Evolutionary conservation across 139 green algal species (phyloP), one percentile per base, ranked within the genome.

Genomic region (Chlamydomonas eustigma): DNA sequence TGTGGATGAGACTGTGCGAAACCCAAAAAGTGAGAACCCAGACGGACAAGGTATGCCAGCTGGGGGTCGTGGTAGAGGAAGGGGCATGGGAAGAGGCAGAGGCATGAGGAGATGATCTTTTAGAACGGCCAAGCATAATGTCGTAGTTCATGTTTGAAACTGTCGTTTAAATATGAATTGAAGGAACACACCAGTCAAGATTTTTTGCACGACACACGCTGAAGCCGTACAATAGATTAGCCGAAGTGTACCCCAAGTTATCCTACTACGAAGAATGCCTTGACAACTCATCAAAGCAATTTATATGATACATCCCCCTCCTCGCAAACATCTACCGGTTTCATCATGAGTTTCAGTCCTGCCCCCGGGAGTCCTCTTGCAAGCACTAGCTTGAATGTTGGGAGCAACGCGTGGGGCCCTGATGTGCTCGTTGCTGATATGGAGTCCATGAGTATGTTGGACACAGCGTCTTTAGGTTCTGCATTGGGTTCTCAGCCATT

Each of bases 1-100:
- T 3, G 93, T 98, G 35, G 96, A 99, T 73, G 96, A 99, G 81
- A 99, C 96, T 0, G 91, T 99, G 39, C 79, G 90, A 66, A 98
- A 98, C 87, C 94, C 94, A 28, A 87, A 87, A 75, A 89, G 80
- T 33, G 87, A 94, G 51, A 51, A 33, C 5, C 22, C 50, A 35
- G 31, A 77, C 37, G 31, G 34, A n/a, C 30, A 44, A n/a, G 44
- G 50, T 8, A 31, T 6, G 8, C 44, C 71, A 24, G 44, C 44
- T 22, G 44, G 25, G 25, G 44, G 44, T 6, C 30, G 69, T 28
- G 38, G 69, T 4, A 8, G 69, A 4, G 69, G 69, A 4, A 30
- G 37, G 22, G 69, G 69, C 4, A 44, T 32, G 6, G 69, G 69
- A 37, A 25, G 69, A 4, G 69, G 69, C 6, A 30, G 69, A 18